Evolutionary conservation across 1,284 basidiomycete species (phyloP).

Genomic region (Cryptococcus amylolentus): DNA sequence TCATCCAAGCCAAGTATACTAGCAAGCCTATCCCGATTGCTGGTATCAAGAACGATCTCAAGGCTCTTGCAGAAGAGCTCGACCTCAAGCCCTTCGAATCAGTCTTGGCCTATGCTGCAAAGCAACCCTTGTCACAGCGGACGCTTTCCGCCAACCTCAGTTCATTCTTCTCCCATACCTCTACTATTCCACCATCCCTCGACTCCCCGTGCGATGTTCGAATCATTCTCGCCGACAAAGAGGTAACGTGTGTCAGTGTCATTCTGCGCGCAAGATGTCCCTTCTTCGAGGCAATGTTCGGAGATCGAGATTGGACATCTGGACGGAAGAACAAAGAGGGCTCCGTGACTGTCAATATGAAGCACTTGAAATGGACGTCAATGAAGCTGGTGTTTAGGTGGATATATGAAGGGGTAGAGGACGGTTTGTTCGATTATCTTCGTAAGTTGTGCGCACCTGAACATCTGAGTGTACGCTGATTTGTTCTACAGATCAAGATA

Average conservation of each 20-base stretch:
- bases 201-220: slow-evolving; percentile 61
- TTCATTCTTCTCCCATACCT: slow-evolving; percentile 47
- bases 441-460: slow-evolving; percentile 53
- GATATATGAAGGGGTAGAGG: slow-evolving; percentile 73
- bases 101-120: slow-evolving; percentile 39
- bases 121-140: slow-evolving; percentile 31
- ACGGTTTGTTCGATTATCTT: slow-evolving; percentile 68
- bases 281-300: slow-evolving; percentile 84
- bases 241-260: slow-evolving; percentile 67
- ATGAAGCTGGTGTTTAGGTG: slow-evolving; percentile 74
- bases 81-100: slow-evolving; percentile 41
- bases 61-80: slow-evolving; percentile 57
- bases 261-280: slow-evolving; percentile 77
- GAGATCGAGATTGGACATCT: slow-evolving; percentile 74
- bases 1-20: slow-evolving; percentile 53
- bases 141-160: slow-evolving; percentile 44
- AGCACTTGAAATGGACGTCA: slow-evolving; percentile 69
- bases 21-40: slow-evolving; percentile 52
- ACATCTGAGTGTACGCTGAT: not conserved
- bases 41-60: slow-evolving; percentile 64
- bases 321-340: slow-evolving; percentile 56
- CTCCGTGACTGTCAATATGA: slow-evolving; percentile 63
- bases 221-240: slow-evolving; percentile 67
- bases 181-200: slow-evolving; percentile 20
- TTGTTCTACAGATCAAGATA: slow-evolving; percentile 58